phyloP scores from a whole-genome alignment of 177 flowering plant species.

The Vitis hybrid region DNA sequence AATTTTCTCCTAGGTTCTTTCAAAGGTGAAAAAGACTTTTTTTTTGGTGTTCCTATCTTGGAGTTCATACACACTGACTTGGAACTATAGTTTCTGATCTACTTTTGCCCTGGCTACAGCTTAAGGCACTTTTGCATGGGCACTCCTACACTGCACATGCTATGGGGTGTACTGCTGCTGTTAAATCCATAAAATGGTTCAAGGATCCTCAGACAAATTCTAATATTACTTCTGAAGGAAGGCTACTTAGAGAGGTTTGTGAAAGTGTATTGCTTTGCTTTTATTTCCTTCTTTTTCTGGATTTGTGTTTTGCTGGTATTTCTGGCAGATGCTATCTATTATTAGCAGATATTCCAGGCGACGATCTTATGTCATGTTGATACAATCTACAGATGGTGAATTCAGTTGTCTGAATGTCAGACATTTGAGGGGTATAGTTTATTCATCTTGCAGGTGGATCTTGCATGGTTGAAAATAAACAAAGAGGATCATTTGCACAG shows the following conservation, averaged over 20 bases:
- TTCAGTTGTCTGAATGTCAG: no score
- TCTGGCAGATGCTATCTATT: background rate
- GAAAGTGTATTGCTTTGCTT: background rate
- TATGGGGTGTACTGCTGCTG: constrained; percentile 91
- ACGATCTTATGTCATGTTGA: no score
- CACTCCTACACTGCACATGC: constrained; percentile 98
- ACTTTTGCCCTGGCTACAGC: constrained; percentile 45
- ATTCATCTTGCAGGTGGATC: no score
- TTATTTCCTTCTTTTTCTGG: background rate
- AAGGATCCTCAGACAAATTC: constrained; percentile 68
- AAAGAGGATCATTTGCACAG: no score
- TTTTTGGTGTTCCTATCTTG: background rate
- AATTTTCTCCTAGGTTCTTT: background rate
- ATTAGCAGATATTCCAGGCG: no score
- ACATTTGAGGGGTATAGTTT: no score
- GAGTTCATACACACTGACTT: background rate
- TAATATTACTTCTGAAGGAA: constrained; percentile 49
- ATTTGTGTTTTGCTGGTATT: background rate
- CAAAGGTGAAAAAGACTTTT: background rate
- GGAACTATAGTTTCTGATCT: background rate
- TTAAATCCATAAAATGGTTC: constrained; percentile 78
- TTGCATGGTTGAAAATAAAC: no score
- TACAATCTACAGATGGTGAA: no score
- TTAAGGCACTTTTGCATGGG: constrained; percentile 89
- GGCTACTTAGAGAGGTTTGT: constrained; percentile 65